Evolutionary conservation across 176 grass and related monocot genomes (phyloP).

Genomic region (Oryza officinalis): DNA sequence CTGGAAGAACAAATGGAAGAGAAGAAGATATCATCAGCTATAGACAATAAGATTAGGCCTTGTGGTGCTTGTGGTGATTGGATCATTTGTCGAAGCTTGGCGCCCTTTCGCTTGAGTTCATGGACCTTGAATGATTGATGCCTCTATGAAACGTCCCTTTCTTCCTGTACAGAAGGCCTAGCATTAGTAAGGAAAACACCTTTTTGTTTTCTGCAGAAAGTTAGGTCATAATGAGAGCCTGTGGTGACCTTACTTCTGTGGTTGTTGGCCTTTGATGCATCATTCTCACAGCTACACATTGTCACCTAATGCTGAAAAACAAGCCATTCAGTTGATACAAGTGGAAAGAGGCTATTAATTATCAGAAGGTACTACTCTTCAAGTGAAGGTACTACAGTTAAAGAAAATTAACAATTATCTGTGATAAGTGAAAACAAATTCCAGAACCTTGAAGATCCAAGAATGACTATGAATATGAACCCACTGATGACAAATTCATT

Average conservation of each 20-base stretch:
- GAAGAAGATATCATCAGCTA: constrained; percentile 28
- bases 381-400: neutral
- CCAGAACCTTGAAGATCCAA: neutral
- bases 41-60: constrained; percentile 4
- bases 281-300: constrained; percentile 21
- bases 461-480: neutral
- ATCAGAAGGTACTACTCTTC: neutral
- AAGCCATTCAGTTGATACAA: neutral
- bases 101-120: constrained; percentile 13
- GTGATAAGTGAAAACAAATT: neutral
- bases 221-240: constrained; percentile 41
- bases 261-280: constrained; percentile 42
- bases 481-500: neutral
- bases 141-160: constrained; percentile 33
- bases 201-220: constrained; percentile 36
- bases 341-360: neutral
- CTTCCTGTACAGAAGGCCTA: constrained; percentile 22
- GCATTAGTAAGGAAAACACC: neutral
- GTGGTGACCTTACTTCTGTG: constrained; percentile 32
- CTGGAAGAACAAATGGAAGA: constrained; percentile 29
- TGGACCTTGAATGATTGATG: constrained; percentile 37
- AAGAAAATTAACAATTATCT: neutral
- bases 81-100: constrained; percentile 11
- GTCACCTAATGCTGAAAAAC: constrained; percentile 24
- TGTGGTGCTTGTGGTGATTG: constrained; percentile 19